Base-by-base conservation (phyloP, 1,139 yeast genomes). In the Ogataea hybrid region DNA sequence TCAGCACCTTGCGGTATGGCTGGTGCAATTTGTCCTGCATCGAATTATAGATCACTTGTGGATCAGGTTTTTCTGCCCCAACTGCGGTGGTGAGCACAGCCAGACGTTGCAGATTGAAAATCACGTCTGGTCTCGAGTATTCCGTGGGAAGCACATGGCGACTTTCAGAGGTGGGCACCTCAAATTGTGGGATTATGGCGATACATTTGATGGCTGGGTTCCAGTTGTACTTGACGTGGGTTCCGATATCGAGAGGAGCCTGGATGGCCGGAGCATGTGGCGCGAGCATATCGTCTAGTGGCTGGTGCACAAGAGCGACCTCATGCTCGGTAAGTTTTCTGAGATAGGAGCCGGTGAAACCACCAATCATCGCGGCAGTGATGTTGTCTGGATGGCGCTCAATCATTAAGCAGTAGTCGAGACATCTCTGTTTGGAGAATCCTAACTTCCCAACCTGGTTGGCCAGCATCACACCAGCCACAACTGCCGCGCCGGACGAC, bases 331-430 rank as follows among this genome's bases (percentile, higher is more conserved):
- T 70, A 49, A 92, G 70, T 51, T 87, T 95, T 56, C 95, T 79
- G 60, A 92, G 74, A 65, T 86, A 92, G 1, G 96, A 87, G 28
- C 98, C 98, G 29, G 90, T 95, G 64, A 92, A 92, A 4, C 98
- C 97, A 45, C 98, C 98, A 79, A 90, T 83, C 96, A 92, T 88
- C 34, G 98, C 96, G 27, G 98, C 98, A 17, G 97, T 90, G 58
- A 92, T 90, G 64, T 92, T 92, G 65, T 92, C 98, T 25, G 98
- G 98, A 59, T 92, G 98, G 61, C 97, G 81, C 69, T 92, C 98
- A 56, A 92, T 90, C 90, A 92, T 86, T 54, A 92, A 74, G 63
- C 97, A 88, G 69, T 86, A 92, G 66, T 92, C 98, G 58, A 92
- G 73, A 81, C 92, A 75, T 55, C 98, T 74, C 53, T 78, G 81